Evolutionary conservation across 106 monocot species (phyloP), one percentile per base, ranked within the genome.

Genomic region (Dendrobium huoshanense): DNA sequence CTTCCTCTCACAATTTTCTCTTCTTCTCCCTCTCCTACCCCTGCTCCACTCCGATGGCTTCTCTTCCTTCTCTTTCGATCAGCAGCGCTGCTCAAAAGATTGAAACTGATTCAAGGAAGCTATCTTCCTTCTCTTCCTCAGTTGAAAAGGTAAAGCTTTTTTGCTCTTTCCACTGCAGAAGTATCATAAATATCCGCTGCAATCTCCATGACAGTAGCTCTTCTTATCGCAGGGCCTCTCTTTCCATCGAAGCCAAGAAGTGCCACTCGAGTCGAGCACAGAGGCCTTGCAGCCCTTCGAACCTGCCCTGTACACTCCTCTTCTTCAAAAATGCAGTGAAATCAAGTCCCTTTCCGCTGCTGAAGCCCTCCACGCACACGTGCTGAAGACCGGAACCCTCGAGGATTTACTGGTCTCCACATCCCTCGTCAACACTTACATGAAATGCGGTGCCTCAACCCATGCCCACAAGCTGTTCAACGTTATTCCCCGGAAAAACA

Each of bases 381-480:
- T 88, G 19, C 15, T 94, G 41, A 97, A 94, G 81, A 89, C 94
- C 1, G 94, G 91, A 6, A 55, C 86, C 13, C 19, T 70, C 44
- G 68, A 73, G 4, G 96, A 96, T 47, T 18, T 86, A 37, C 90
- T 92, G 80, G 47, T 94, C 2, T 87, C 96, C 18, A 92, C 92
- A 0, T 85, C 84, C 44, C 90, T 96, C 47, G 77, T 96, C 81
- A 83, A 92, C 27, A 81, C 81, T 6, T 96, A 90, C 54, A 87
- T 85, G 74, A 94, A 92, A 80, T 96, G 96, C 37, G 87, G 90
- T 6, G 33, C 79, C n/a, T n/a, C 79, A 4, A 72, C 9, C 0
- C 76, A 83, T 43, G 90, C 96, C 37, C 90, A 78, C 7, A 83
- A 86, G 67, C 74, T 94, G 77, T 97, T 97, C 77, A 92, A 94